Base-by-base conservation (phyloP, 495 filamentous ascomycete species). In the Amphirosellinia nigrospora region DNA sequence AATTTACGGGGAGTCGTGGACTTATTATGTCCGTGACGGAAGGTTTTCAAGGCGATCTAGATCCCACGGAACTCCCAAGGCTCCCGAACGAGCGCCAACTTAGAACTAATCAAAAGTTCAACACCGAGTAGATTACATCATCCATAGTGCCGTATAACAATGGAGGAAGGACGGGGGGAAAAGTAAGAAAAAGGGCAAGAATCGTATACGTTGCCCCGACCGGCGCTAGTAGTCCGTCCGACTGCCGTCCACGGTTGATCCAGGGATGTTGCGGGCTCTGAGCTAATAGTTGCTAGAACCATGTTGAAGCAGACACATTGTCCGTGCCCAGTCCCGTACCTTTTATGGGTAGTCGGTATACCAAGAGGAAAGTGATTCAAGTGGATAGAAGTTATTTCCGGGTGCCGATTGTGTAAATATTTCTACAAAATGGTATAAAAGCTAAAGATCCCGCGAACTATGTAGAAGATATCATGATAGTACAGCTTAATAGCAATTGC, bases 161-260 rank as follows among this genome's bases (percentile, higher is more conserved):
- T n/a, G n/a, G 50, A 11, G 50, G 26, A 7, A 16, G 26, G 11
- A 7, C 11, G 50, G 4, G 4, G 30, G 13, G 15, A n/a, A n/a
- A n/a, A 19, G 53, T n/a, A 30, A 15, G 16, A n/a, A 56, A 56
- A 56, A 30, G 3, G 26, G 53, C 10, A 56, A 21, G 10, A 28
- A 19, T 34, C 11, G 36, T 36, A 36, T 16, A 56, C 16, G 55
- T 58, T 58, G 19, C 16, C 8, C 55, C 55, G 32, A 36, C 50
- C 55, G 55, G 55, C 19, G 8, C 55, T 21, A 58, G 32, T 9
- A 58, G 55, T 58, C 55, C 55, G 21, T 8, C 55, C 55, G 55
- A 58, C 55, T 8, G 32, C 55, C 55, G 55, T 58, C 21, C 55
- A 58, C 9, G 55, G 21, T n/a, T 58, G 8, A 19, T 19, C 55